Base-by-base conservation (phyloP, 148 eudicot genomes). In the Tetragonia tetragonoides region DNA sequence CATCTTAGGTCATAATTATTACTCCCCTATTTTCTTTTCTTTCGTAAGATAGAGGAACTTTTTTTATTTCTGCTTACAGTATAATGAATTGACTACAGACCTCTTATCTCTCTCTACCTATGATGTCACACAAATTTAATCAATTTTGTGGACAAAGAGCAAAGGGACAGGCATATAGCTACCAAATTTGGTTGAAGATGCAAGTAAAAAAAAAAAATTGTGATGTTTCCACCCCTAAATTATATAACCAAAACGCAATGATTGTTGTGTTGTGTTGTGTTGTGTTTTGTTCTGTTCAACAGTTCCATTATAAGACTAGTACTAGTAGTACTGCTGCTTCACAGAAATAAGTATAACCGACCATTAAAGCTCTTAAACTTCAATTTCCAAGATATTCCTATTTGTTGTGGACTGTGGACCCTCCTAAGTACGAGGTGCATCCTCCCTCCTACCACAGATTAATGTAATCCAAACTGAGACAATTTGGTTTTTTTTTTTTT, bases 371-470 rank as follows among this genome's bases (percentile, higher is more conserved):
- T 24, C 39, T 10, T 47, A 12, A 44, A 65, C 74, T 73, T 74
- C 84, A 82, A 82, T 74, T 82, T 82, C 84, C 84, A 74, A 82
- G 42, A 78, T 82, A 82, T 82, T 78, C 81, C 59, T 34, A 40
- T 73, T 57, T 79, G 53, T 68, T 68, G 28, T 18, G 34, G 4
- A 56, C 2, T 40, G 66, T 82, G 81, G 81, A 73, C 81, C 84
- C 73, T 34, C 3, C 15, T 53, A 39, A 17, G 72, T 56, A 73
- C 81, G 63, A 79, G 77, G 81, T 79, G 66, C 65, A 39, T 20
- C 14, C 23, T 44, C 28, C 42, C 4, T n/a, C 75, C 24, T 56
- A 60, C 3, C 42, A 18, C 3, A 57, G 16, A 21, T 38, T 41
- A 42, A 61, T 28, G 34, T 44, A 40, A 70, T 49, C 53, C 12